phyloP scores from a whole-genome alignment of 2,329 filamentous ascomycete genomes.

The Penicillium fuscoglaucum region DNA sequence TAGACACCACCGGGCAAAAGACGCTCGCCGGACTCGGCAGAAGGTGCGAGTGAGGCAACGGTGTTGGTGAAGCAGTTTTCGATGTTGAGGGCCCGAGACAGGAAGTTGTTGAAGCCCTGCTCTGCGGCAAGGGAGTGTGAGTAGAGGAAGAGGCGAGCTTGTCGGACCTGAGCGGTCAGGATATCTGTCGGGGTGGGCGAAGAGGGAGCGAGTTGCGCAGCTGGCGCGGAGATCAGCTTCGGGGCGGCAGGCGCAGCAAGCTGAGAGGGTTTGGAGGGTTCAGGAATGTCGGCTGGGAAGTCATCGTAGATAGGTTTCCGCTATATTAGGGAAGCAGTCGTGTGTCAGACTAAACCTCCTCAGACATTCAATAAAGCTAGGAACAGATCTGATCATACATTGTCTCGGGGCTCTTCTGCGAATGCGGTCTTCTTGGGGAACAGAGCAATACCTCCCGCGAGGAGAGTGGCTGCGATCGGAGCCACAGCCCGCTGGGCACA shows the following conservation, averaged over 20 bases:
- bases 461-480: conserved; percentile 43
- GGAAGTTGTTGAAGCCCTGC: conserved; percentile 76
- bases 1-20: conserved; percentile 89
- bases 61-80: conserved; percentile 90
- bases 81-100: conserved; percentile 77
- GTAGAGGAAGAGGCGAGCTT: conserved; percentile 78
- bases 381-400: conserved; percentile 30
- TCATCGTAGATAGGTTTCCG: conserved; percentile 50
- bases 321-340: conserved; percentile 25
- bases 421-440: conserved; percentile 44
- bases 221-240: conserved; percentile 19
- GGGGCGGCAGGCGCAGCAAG: conserved; percentile 16
- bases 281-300: conserved; percentile 35
- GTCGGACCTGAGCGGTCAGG: conserved; percentile 77
- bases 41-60: conserved; percentile 81
- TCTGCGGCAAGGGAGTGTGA: conserved; percentile 71
- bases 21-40: conserved; percentile 80
- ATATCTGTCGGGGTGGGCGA: conserved; percentile 83
- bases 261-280: conserved; percentile 26
- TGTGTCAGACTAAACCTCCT: conserved; percentile 13
- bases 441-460: conserved; percentile 42
- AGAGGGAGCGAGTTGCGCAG: conserved; percentile 27
- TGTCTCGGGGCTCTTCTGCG: conserved; percentile 44
- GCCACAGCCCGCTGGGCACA: conserved; percentile 39
- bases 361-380: neutral